These are phyloP conservation scores for Nicotiana rustica DNA, from an alignment of 305 asterid species.

Conservation along the genomic window DNA sequence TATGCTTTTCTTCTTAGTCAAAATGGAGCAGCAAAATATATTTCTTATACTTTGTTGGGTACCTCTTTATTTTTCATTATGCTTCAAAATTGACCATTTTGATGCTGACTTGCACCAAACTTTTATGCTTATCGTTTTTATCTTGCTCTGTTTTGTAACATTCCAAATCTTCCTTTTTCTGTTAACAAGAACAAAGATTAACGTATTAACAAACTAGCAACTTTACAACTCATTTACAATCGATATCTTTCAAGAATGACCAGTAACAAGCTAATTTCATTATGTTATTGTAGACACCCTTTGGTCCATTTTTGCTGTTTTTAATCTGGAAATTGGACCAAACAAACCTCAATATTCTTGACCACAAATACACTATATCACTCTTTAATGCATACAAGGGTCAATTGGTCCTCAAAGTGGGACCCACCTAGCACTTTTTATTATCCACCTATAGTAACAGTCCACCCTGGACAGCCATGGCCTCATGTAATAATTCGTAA, in stretches of 20 bases:
- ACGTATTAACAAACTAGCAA: not conserved
- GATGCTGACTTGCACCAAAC: conserved; percentile 50
- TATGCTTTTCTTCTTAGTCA: conserved; percentile 3
- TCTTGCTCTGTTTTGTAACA: conserved; percentile 31
- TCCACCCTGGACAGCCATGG: no score
- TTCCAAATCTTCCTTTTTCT: conserved; percentile 15
- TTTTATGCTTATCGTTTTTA: conserved; percentile 34
- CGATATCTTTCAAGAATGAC: not conserved
- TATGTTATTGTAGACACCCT: not conserved
- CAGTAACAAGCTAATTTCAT: not conserved
- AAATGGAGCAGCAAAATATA: not conserved
- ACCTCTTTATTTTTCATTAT: not conserved
- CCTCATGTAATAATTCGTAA: not conserved
- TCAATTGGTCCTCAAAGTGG: conserved; percentile 22
- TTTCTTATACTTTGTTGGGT: not conserved
- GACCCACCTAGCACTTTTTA: conserved; percentile 13
- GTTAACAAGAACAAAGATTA: not conserved
- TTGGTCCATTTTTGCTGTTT: not conserved
- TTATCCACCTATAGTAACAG: no score
- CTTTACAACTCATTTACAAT: not conserved
- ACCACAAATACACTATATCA: not conserved
- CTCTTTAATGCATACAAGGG: conserved; percentile 11
- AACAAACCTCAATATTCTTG: not conserved
- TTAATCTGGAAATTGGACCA: not conserved
- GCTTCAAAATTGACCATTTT: conserved; percentile 12